Evolutionary conservation across 805 yeast genomes (phyloP), one percentile per base, ranked within the genome.

Genomic region (Suhomyces pyralidae): DNA sequence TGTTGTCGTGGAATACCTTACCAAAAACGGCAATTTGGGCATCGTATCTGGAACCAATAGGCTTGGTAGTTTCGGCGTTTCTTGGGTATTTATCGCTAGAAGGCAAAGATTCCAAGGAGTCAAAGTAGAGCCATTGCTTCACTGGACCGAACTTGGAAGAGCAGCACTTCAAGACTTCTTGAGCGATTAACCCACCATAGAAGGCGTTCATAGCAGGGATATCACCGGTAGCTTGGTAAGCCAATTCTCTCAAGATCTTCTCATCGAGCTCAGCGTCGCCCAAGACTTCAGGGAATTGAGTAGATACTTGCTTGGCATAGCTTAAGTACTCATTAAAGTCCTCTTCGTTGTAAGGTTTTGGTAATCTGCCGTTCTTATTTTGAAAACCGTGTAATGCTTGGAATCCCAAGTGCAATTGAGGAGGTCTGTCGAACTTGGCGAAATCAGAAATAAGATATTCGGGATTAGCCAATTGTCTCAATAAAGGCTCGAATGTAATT

Each of bases 11-110:
- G 71, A 82, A 90, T 43, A 82, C 82, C 47, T 81, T 66, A 54
- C 99, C 99, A 61, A 91, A 91, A 1, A 93, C 97, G 2, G 98
- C 97, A 64, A 91, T 88, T 75, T 91, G 97, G n/a, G 84, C 83
- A 70, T 94, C 99, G 66, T 94, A 94, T 67, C 99, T 85, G 5
- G 96, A 78, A 43, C 85, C 84, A 48, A 81, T 70, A 34, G 98
- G 93, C 53, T 82, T 80, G 38, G 93, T 87, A 46, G 87, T 82
- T 51, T 84, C 88, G 56, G 78, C 89, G 28, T 78, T 80, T 78
- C 96, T 82, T 52, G 84, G 81, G 61, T 64, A 86, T 7, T 71
- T 69, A 6, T 81, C 79, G 0, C 70, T 58, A 30, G 81, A 76
- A 25, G 99, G 97, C 61, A 92, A 77, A 4, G 96, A 87, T 72